phyloP scores from a whole-genome alignment of 345 rosid species.

The Citrus reticulata region DNA sequence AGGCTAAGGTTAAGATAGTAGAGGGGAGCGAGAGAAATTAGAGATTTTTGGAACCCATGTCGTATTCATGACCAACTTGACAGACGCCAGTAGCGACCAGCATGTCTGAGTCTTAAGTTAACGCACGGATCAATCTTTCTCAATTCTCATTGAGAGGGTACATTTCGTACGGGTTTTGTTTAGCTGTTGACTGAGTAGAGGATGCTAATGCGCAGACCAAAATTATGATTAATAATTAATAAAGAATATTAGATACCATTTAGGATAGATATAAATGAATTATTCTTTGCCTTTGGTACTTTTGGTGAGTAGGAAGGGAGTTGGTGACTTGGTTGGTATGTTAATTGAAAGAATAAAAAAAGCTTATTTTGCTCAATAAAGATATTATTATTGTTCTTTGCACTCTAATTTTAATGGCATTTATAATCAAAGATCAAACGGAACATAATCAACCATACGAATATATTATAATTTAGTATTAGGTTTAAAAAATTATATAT shows the following conservation, averaged over 20 bases:
- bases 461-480: too few relatives aligned
- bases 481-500: too few relatives aligned
- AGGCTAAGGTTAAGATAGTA: neutral
- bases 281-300: neutral
- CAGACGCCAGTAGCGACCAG: neutral
- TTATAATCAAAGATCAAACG: too few relatives aligned
- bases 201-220: neutral
- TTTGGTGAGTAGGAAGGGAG: neutral
- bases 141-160: neutral
- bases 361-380: neutral
- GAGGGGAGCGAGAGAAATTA: neutral
- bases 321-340: neutral
- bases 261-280: neutral
- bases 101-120: neutral
- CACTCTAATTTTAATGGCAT: too few relatives aligned
- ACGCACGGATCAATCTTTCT: too few relatives aligned
- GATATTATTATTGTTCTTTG: neutral
- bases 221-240: neutral
- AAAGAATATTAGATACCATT: neutral
- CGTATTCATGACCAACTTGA: constrained; percentile 16
- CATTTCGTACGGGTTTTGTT: neutral
- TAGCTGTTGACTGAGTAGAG: neutral
- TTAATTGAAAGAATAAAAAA: neutral
- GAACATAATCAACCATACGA: too few relatives aligned
- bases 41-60: constrained; percentile 17